Evolutionary conservation across 306 rosid species (phyloP).

Genomic region (Chamaecrista fasciculata): DNA sequence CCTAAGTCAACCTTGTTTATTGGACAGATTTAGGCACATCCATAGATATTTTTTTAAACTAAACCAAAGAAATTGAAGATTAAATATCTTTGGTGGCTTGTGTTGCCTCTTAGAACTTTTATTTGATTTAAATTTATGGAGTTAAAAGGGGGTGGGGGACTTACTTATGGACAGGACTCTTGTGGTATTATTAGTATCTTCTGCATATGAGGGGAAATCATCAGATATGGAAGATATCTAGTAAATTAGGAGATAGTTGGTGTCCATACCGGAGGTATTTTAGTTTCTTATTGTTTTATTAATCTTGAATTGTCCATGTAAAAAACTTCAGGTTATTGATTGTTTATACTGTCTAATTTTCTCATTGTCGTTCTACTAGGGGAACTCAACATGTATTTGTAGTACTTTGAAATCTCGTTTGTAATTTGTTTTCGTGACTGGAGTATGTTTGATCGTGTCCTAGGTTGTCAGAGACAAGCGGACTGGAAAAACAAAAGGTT

Average conservation of each 20-base stretch:
- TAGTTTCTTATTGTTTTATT: background rate
- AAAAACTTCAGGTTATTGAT: background rate
- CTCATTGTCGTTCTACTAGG: background rate
- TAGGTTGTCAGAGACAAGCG: constrained; percentile 74
- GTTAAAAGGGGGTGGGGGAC: background rate
- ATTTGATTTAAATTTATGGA: background rate
- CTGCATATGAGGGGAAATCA: background rate
- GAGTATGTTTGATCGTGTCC: constrained; percentile 1
- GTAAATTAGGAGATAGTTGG: background rate
- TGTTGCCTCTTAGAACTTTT: background rate
- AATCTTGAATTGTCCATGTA: background rate
- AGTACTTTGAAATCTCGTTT: background rate
- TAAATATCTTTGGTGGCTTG: background rate
- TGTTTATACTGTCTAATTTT: background rate
- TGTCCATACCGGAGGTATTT: background rate
- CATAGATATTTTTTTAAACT: background rate
- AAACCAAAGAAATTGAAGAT: background rate
- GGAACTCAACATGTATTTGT: background rate
- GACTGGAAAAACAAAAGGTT: constrained; percentile 74
- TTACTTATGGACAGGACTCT: background rate
- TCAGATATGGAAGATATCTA: background rate
- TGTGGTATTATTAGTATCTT: background rate
- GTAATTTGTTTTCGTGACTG: background rate
- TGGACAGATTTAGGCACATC: background rate
- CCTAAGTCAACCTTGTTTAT: background rate